Base-by-base conservation (phyloP, 2,329 filamentous ascomycete species). In the Chrysosporium queenslandicum region DNA sequence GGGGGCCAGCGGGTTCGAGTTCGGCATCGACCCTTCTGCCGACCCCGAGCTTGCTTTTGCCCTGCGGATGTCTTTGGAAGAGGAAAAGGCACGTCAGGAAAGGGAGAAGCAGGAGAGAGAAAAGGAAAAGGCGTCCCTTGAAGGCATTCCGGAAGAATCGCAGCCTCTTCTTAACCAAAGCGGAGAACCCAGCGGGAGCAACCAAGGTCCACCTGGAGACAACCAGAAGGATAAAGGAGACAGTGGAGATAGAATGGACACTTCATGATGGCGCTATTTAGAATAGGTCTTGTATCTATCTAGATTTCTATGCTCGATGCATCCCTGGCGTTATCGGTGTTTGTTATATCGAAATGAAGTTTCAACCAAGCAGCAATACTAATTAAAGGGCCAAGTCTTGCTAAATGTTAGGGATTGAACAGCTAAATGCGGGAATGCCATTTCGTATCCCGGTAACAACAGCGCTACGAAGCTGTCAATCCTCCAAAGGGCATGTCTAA, bases 41-140 rank as follows among this genome's bases (percentile, higher is more conserved):
- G 92, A 98, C 66, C 92, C 92, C 2, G 92, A 98, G 69, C 75
- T 98, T 64, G 92, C 92, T 20, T 80, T 98, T 60, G 92, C 92
- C 49, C 75, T 98, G 66, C 83, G 92, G 58, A 95, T 98, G 88
- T 94, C 87, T 70, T 88, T 94, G 80, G 92, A 98, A 68, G 92
- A 98, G 68, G 92, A 98, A 72, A 94, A 94, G 74, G 90, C 90
- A 56, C 78, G 92, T 63, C 84, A 94, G 71, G 90, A 95, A 68
- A 88, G 88, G 72, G 82, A 85, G 64, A 87, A 85, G 61, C 82
- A 83, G 62, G 81, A 87, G 58, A 84, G 87, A 60, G 84, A 87
- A 60, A 79, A 82, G 55, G 79, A 77, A 60, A 78, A 80, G 40
- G 81, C 81, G 40, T 80, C 82, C 49, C 75, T 97, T 59, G 88